These are phyloP conservation scores for Salix udensis DNA, from an alignment of 345 rosid species.

Conservation along the genomic window DNA sequence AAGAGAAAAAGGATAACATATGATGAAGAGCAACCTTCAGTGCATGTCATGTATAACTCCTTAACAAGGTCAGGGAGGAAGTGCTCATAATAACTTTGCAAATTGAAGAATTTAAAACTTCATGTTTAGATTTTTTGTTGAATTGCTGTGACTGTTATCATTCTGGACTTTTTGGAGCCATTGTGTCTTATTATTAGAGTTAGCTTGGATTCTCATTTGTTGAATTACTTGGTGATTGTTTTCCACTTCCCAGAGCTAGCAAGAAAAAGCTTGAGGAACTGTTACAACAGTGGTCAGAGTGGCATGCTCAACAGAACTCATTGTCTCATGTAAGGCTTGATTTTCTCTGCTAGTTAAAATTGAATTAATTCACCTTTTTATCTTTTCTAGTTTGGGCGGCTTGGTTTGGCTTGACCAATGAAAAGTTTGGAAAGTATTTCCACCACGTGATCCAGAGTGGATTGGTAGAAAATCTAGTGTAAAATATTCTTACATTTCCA, in stretches of 20 bases:
- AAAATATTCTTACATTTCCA: not conserved
- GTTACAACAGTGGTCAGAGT: constrained; percentile 87
- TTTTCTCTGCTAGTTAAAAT: not conserved
- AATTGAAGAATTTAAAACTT: constrained; percentile 5
- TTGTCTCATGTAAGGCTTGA: constrained; percentile 42
- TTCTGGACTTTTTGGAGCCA: not conserved
- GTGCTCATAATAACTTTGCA: not conserved
- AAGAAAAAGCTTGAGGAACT: constrained; percentile 75
- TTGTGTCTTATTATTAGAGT: not conserved
- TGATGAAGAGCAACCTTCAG: constrained; percentile 61
- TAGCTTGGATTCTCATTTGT: constrained; percentile 11
- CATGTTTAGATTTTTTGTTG: constrained; percentile 11
- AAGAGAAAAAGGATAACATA: constrained; percentile 60
- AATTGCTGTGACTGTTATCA: not conserved
- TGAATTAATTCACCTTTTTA: not conserved
- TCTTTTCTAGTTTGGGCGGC: not conserved
- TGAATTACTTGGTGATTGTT: constrained; percentile 11
- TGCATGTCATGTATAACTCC: constrained; percentile 61
- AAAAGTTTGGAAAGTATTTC: not conserved
- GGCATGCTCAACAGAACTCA: constrained; percentile 67
- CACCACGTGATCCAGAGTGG: not conserved
- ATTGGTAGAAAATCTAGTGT: not conserved
- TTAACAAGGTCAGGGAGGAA: constrained; percentile 68
- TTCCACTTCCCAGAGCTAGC: constrained; percentile 59
- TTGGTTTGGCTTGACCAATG: not conserved